A percentile compares a stretch with the other conserved stretches of the same genome.
phyloP scores from a whole-genome alignment of 192 early-diverging fungal genomes.

The Chytriomyces hyalinus region DNA sequence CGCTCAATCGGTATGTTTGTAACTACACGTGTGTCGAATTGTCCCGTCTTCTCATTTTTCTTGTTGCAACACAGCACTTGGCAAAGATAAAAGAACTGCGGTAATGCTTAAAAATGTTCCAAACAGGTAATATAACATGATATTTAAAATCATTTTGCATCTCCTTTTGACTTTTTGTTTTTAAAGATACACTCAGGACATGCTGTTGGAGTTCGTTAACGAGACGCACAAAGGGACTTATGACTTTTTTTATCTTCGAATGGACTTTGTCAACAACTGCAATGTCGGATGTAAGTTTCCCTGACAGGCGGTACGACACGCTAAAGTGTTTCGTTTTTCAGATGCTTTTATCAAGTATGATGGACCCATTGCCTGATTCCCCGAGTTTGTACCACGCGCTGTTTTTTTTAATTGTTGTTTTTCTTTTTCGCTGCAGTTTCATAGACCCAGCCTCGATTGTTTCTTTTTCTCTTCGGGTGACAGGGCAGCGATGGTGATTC shows the following conservation, averaged over 20 bases:
- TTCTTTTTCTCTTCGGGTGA: conserved; percentile 66
- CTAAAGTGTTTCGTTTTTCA: conserved; percentile 47
- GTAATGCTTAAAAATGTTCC: conserved; percentile 90
- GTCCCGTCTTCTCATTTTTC: neutral
- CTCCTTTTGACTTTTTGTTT: neutral
- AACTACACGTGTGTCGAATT: neutral
- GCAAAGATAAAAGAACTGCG: conserved; percentile 71
- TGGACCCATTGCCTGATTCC: too few relatives aligned
- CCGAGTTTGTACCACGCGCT: too few relatives aligned
- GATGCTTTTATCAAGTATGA: conserved; percentile 54
- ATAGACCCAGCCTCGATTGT: conserved; percentile 65
- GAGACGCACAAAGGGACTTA: conserved; percentile 64
- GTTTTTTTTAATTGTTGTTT: conserved; percentile 25
- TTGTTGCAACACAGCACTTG: conserved; percentile 35
- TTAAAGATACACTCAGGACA: conserved; percentile 60
- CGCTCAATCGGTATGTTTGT: neutral
- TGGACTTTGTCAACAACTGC: conserved; percentile 89
- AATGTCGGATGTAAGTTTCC: conserved; percentile 68
- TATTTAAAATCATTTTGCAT: neutral
- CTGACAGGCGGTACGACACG: too few relatives aligned
- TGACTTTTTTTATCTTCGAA: conserved; percentile 84
- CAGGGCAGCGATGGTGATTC: conserved; percentile 75
- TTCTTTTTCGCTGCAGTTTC: conserved; percentile 55
- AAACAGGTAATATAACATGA: conserved; percentile 63
- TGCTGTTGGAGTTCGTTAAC: conserved; percentile 76